These are phyloP conservation scores for Fraxinus dipetala DNA, from an alignment of 305 asterid species.

Conservation along the genomic window DNA sequence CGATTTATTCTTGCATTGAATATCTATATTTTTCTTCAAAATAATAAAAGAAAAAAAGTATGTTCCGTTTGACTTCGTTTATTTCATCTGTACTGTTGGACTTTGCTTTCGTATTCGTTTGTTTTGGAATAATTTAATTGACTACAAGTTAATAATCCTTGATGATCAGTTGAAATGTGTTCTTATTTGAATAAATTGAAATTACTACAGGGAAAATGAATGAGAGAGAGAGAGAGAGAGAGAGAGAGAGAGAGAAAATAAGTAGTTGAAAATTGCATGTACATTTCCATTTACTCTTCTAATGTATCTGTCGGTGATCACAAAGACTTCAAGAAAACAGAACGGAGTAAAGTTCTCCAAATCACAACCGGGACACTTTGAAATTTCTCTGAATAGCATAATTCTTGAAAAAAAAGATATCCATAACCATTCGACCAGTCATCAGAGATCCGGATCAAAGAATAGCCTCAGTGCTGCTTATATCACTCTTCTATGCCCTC, in stretches of 20 bases:
- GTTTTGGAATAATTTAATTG: neutral
- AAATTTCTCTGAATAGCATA: conserved; percentile 19
- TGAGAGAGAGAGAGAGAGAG: neutral
- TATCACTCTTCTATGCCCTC: conserved; percentile 84
- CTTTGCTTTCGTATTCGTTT: neutral
- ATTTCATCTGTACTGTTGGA: neutral
- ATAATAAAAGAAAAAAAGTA: neutral
- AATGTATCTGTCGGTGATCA: conserved; percentile 26
- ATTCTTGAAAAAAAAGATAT: conserved; percentile 10
- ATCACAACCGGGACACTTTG: conserved; percentile 15
- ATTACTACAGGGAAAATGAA: neutral
- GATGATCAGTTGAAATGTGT: neutral
- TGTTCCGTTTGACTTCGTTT: neutral
- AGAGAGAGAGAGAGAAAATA: neutral
- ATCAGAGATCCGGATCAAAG: conserved; percentile 9
- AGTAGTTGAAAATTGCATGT: conserved; percentile 14
- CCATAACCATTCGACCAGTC: neutral
- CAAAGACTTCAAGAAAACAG: conserved; percentile 27
- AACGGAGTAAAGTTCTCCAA: conserved; percentile 22
- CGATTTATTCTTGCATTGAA: neutral
- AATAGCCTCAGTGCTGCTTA: conserved; percentile 33
- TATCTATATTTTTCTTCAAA: neutral
- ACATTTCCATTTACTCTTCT: conserved; percentile 33
- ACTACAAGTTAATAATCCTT: neutral
- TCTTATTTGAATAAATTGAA: neutral